These are phyloP conservation scores for Zopfochytrium polystomum DNA, from an alignment of 371 early-diverging fungal species.

Conservation along the genomic window DNA sequence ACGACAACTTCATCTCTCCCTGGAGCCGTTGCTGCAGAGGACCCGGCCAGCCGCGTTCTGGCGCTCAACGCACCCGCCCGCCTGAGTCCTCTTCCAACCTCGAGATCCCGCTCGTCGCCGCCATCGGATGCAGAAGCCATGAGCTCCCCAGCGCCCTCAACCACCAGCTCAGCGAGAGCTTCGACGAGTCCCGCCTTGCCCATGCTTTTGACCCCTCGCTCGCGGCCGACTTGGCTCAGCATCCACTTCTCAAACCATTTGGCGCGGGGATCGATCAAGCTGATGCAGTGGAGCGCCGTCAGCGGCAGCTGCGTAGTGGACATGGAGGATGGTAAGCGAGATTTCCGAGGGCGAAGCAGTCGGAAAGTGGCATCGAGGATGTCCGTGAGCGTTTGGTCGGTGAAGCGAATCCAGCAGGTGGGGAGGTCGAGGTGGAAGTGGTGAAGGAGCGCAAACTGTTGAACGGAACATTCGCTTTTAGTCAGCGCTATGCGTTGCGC, in stretches of 20 bases:
- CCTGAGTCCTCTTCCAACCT: too few species aligned
- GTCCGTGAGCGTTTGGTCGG: constrained; percentile 37
- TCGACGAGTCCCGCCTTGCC: too few species aligned
- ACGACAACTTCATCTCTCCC: constrained; percentile 39
- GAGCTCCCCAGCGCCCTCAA: constrained; percentile 10
- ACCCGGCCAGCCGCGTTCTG: too few species aligned
- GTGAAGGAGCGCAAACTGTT: constrained; percentile 41
- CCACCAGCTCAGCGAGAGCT: constrained; percentile 3
- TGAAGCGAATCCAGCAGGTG: constrained; percentile 44
- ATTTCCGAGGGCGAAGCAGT: constrained; percentile 24
- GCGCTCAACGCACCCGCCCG: neutral
- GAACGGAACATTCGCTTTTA: constrained; percentile 1
- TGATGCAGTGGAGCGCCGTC: constrained; percentile 35
- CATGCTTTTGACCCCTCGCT: constrained; percentile 23
- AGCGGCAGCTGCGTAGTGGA: constrained; percentile 2
- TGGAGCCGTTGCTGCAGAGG: neutral
- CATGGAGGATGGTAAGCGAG: neutral
- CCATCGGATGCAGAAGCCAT: too few species aligned
- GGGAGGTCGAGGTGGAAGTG: constrained; percentile 44
- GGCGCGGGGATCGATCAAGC: constrained; percentile 35
- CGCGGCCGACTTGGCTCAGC: constrained; percentile 35
- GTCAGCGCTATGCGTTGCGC: neutral
- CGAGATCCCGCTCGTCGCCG: too few species aligned
- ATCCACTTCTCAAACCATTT: constrained; percentile 50
- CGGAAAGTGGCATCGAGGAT: constrained; percentile 34